phyloP scores from a whole-genome alignment of 163 green algal species.

The Scenedesmus sp. region DNA sequence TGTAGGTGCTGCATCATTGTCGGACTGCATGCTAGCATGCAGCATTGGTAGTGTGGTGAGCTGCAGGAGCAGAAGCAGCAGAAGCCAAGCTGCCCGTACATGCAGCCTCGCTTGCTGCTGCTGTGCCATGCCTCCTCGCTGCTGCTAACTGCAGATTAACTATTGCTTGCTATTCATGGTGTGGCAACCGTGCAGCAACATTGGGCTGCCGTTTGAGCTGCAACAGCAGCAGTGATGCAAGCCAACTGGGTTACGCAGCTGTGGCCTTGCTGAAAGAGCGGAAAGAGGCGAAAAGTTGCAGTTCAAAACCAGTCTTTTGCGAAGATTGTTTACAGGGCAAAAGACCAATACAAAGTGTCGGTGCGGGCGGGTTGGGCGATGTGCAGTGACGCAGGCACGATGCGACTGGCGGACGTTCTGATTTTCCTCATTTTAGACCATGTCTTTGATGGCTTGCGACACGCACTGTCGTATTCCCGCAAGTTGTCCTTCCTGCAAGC shows the following conservation, averaged over 20 bases:
- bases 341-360: background rate
- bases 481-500: background rate
- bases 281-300: background rate
- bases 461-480: background rate
- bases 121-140: background rate
- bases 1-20: background rate
- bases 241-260: background rate
- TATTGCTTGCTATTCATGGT: background rate
- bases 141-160: background rate
- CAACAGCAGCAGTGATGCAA: background rate
- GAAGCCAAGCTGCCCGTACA: background rate
- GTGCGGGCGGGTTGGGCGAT: no score
- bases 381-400: no score
- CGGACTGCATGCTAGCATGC: background rate
- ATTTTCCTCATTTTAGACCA: no score
- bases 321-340: background rate
- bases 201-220: background rate
- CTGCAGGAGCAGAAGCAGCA: background rate
- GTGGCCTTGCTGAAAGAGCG: background rate
- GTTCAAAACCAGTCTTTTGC: background rate
- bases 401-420: no score
- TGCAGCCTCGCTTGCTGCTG: background rate
- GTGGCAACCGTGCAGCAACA: background rate
- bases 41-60: background rate
- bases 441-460: no score